phyloP scores from a whole-genome alignment of 2,329 filamentous ascomycete genomes.

The Aspergillus flavus region DNA sequence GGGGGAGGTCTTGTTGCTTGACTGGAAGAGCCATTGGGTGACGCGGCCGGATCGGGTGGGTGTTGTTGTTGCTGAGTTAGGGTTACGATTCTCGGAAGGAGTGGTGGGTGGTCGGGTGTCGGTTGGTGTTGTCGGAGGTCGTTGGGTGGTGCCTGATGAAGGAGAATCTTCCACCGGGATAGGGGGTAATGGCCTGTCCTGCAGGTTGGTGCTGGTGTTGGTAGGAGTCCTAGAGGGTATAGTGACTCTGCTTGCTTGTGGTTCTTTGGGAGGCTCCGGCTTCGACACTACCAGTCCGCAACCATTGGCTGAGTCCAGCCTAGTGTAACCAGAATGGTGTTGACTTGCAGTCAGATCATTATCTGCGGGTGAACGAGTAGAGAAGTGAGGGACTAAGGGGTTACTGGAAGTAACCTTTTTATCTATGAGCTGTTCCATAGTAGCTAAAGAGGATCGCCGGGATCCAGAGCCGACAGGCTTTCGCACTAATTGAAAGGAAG shows the following conservation, averaged over 20 bases:
- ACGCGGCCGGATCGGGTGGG: conserved; percentile 31
- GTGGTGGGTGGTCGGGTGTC: conserved; percentile 12
- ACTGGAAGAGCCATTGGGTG: conserved; percentile 35
- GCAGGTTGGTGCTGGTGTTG: conserved; percentile 23
- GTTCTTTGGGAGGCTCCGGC: conserved; percentile 3
- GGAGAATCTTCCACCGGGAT: conserved; percentile 21
- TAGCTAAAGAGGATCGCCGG: conserved; percentile 29
- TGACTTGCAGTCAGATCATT: conserved; percentile 18
- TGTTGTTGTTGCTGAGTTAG: conserved; percentile 13
- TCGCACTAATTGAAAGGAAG: conserved; percentile 35
- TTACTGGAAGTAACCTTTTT: conserved; percentile 19
- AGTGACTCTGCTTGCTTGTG: conserved; percentile 5
- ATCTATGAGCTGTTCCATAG: conserved; percentile 27
- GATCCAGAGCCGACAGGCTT: conserved; percentile 41
- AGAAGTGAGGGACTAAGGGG: conserved; percentile 37
- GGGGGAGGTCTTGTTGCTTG: conserved; percentile 16
- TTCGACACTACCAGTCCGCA: neutral
- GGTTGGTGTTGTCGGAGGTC: conserved; percentile 13
- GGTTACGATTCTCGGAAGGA: conserved; percentile 12
- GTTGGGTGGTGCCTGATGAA: conserved; percentile 1
- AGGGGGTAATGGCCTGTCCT: conserved; percentile 26
- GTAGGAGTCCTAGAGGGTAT: conserved; percentile 25
- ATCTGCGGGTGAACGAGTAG: conserved; percentile 18
- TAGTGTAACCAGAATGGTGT: conserved; percentile 13
- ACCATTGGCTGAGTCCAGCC: conserved; percentile 18